Base-by-base conservation (phyloP, 768 basidiomycete genomes). In the Macrolepiota fuliginosa region DNA sequence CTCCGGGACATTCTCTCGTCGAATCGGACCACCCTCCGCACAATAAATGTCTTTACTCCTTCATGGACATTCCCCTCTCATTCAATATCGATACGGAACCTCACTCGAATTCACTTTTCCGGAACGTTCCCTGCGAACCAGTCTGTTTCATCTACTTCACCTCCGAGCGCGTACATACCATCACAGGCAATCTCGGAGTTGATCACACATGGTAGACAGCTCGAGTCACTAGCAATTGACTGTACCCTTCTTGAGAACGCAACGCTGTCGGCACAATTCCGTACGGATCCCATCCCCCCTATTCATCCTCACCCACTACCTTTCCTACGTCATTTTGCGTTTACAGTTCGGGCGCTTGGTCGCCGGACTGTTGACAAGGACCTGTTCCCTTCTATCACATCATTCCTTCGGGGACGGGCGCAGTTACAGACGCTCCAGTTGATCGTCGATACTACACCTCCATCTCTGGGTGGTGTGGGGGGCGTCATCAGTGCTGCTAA, bases 321-420 rank as follows among this genome's bases (percentile, higher is more conserved):
- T 10, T 85, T 88, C 76, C 79, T 91, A 4, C 80, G 81, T 2
- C 82, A 89, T 69, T 89, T 91, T 67, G 76, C 83, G 1, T 80
- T 91, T 65, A 76, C 76, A 12, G 77, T 85, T 17, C 69, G 73
- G n/a, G 70, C 69, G 2, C 67, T 84, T 2, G 74, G 76, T 12
- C 75, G 80, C 54, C 74, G 82, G 19, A 71, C 79, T 13, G 62
- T 67, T 2, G 88, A 90, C 66, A 75, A 80, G 13, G 88, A 88
- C 66, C 76, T 91, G 3, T 88, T 90, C 74, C 87, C 87, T 1
- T 81, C 89, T 7, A 79, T 91, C 46, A 79, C 84, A 4, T 87
- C 85, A 32, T 89, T 90, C 68, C 72, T 91, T 36, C 81, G 86
- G 13, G 83, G 81, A 7, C 76, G 87, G 47, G 71, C 71, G 22